Percentiles rank a stretch among this genome's conserved stretches.
Evolutionary conservation across 768 basidiomycete species (phyloP).

Genomic region (Mycena belliarum): DNA sequence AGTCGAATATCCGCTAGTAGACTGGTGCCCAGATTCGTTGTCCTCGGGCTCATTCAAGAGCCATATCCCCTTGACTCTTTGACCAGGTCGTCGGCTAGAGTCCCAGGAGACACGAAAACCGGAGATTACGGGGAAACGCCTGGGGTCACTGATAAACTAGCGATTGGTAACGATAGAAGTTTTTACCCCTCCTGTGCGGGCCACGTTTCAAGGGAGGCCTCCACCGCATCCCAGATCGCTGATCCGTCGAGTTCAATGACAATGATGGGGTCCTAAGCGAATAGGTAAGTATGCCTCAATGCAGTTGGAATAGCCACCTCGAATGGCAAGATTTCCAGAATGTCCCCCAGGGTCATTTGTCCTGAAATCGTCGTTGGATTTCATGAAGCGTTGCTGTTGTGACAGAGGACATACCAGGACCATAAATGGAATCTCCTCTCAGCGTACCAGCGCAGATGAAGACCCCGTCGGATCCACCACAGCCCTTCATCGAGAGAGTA

Average conservation of each 20-base stretch:
- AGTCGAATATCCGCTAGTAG: slow-evolving; percentile 26
- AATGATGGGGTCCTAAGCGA: slow-evolving; percentile 79
- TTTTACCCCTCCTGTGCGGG: slow-evolving; percentile 88
- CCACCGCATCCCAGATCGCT: slow-evolving; percentile 78
- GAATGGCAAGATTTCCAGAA: slow-evolving; percentile 89
- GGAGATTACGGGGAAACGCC: slow-evolving; percentile 87
- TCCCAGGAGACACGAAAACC: slow-evolving; percentile 89
- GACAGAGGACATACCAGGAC: slow-evolving; percentile 57
- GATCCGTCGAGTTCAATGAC: slow-evolving; percentile 80
- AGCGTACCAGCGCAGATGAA: slow-evolving; percentile 83
- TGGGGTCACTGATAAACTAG: slow-evolving; percentile 33
- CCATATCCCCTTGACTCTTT: slow-evolving; percentile 76
- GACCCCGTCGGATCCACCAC: slow-evolving; percentile 74
- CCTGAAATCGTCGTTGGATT: slow-evolving; percentile 39
- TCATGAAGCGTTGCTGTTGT: neutral
- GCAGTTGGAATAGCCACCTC: too few relatives aligned
- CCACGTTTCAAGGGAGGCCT: slow-evolving; percentile 72
- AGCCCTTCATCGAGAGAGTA: slow-evolving; percentile 54
- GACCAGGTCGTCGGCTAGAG: slow-evolving; percentile 66
- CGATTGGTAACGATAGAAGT: too few relatives aligned
- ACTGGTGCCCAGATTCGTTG: slow-evolving; percentile 26
- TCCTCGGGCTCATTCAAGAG: slow-evolving; percentile 45
- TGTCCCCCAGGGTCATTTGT: slow-evolving; percentile 77
- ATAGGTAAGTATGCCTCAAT: too few relatives aligned
- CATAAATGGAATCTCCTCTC: slow-evolving; percentile 83